Evolutionary conservation across 768 basidiomycete genomes (phyloP).

Genomic region (Hydnum rufescens): DNA sequence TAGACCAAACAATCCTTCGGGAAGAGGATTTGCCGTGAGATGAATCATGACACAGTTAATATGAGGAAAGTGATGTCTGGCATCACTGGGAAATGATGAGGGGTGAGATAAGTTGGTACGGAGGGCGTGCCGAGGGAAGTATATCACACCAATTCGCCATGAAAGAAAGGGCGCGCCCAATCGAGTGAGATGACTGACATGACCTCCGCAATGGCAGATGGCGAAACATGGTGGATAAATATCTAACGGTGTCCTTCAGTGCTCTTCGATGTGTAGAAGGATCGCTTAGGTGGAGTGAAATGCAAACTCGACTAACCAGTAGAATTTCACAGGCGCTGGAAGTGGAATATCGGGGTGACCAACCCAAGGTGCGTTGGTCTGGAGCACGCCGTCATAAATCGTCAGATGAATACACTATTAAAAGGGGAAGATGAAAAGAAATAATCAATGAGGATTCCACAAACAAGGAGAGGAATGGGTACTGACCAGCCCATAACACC

Average conservation of each 20-base stretch:
- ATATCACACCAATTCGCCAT: constrained; percentile 94
- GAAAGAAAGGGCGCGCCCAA: constrained; percentile 72
- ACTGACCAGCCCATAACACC: constrained; percentile 66
- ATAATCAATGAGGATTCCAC: background rate
- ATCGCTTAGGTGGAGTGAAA: constrained; percentile 86
- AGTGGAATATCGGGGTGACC: constrained; percentile 69
- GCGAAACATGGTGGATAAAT: constrained; percentile 86
- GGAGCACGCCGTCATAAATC: constrained; percentile 43
- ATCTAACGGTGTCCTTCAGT: constrained; percentile 85
- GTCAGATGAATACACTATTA: constrained; percentile 63
- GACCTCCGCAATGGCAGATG: constrained; percentile 53
- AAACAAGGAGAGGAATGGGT: constrained; percentile 5
- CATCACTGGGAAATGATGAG: background rate
- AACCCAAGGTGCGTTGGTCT: constrained; percentile 49
- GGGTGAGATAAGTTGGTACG: background rate
- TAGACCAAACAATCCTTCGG: background rate
- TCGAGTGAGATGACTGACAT: constrained; percentile 66
- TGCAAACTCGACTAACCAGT: constrained; percentile 68
- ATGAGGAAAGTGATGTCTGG: too few species aligned
- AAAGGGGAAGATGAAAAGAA: background rate
- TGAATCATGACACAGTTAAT: too few species aligned
- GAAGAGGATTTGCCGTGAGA: background rate
- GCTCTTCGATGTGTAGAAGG: constrained; percentile 81
- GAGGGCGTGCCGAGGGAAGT: constrained; percentile 48
- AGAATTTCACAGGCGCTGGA: constrained; percentile 68